Conservation (phyloP, 2,329 filamentous ascomycete species). For the Leptoxyphium fumago region DNA sequence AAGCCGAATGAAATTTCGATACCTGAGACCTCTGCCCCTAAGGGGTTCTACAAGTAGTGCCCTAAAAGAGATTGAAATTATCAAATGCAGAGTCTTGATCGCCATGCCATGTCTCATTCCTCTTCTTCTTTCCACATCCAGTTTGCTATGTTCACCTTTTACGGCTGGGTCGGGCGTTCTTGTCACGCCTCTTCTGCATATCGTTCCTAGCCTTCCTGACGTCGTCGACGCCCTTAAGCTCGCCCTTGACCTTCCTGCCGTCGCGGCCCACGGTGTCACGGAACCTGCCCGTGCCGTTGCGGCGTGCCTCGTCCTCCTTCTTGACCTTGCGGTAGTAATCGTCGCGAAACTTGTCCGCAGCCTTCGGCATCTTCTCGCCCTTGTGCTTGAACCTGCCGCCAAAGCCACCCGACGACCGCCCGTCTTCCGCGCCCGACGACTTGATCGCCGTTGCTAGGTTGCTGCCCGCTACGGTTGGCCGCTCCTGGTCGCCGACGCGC, state of each 20-base stretch:
- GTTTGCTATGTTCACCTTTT: conserved; percentile 3
- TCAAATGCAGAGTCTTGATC: too few relatives aligned
- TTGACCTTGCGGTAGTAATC: conserved; percentile 87
- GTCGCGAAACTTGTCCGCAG: conserved; percentile 80
- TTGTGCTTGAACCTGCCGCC: conserved; percentile 68
- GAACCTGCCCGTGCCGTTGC: conserved; percentile 65
- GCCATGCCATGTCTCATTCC: too few relatives aligned
- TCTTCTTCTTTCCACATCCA: not conserved
- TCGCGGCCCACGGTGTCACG: conserved; percentile 52
- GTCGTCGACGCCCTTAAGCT: conserved; percentile 70
- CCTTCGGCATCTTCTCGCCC: conserved; percentile 75
- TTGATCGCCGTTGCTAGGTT: conserved; percentile 3
- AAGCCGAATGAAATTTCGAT: too few relatives aligned
- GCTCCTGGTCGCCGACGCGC: conserved; percentile 68
- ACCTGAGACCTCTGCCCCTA: too few relatives aligned
- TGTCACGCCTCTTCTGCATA: conserved; percentile 62
- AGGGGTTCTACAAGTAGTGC: too few relatives aligned
- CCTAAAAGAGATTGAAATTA: too few relatives aligned
- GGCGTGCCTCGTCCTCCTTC: conserved; percentile 71
- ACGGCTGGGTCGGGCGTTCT: conserved; percentile 63
- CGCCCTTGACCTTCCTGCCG: conserved; percentile 47
- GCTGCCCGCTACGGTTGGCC: not conserved
- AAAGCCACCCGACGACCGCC: conserved; percentile 18
- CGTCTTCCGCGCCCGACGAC: conserved; percentile 16
- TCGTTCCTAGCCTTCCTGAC: conserved; percentile 69